A percentile compares a stretch with the other conserved stretches of the same genome.
These are phyloP conservation scores for Rehmannia glutinosa DNA, from an alignment of 257 asterid species.

Conservation along the genomic window DNA sequence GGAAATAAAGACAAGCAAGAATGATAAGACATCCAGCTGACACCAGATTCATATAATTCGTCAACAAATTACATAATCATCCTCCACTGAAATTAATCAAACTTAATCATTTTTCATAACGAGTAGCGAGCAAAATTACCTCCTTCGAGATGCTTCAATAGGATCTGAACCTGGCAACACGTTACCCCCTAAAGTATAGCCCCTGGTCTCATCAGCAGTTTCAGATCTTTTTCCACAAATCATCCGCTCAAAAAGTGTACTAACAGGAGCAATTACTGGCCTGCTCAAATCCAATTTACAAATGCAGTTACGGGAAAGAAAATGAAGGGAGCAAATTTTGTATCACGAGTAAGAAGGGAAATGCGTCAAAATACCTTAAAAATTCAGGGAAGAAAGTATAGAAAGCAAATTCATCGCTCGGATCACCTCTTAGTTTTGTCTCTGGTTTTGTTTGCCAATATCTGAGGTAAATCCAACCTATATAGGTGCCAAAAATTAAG, in stretches of 20 bases:
- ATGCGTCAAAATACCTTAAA: constrained; percentile 39
- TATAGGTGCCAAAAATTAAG: constrained; percentile 72
- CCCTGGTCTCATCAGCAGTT: constrained; percentile 37
- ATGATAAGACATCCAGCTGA: too few relatives aligned
- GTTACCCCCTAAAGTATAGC: constrained; percentile 39
- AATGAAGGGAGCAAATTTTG: not conserved
- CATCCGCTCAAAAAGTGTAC: constrained; percentile 56
- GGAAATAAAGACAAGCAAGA: too few relatives aligned
- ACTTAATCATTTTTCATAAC: not conserved
- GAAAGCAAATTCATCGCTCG: constrained; percentile 87
- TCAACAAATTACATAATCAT: not conserved
- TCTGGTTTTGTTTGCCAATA: constrained; percentile 86
- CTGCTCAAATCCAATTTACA: constrained; percentile 40
- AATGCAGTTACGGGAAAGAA: constrained; percentile 1
- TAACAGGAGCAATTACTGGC: constrained; percentile 67
- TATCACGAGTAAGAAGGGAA: not conserved
- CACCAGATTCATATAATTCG: not conserved
- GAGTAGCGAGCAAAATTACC: constrained; percentile 39
- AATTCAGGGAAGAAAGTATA: constrained; percentile 79
- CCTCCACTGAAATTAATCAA: not conserved
- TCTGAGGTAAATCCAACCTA: constrained; percentile 92
- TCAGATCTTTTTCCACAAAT: constrained; percentile 78
- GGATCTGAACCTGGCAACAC: constrained; percentile 75
- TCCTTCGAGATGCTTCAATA: constrained; percentile 81
- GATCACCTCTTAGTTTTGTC: constrained; percentile 81